Evolutionary conservation across 495 filamentous ascomycete genomes (phyloP).

Genomic region (Corynascus novoguineensis): DNA sequence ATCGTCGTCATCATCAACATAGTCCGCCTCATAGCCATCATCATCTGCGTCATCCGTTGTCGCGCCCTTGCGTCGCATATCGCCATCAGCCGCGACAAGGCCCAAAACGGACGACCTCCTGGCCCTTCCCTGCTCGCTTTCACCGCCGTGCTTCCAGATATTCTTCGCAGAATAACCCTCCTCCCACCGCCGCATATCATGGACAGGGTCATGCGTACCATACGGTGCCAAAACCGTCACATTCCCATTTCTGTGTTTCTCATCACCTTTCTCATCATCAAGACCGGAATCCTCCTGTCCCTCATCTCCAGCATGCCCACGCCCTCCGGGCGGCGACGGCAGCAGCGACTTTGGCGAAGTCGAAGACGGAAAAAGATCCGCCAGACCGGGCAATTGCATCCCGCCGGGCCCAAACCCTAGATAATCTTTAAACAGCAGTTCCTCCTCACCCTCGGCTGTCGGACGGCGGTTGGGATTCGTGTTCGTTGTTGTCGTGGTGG

Average conservation of each 20-base stretch:
- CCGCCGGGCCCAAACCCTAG: constrained; percentile 30
- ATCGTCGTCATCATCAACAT: background rate
- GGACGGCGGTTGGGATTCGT: constrained; percentile 20
- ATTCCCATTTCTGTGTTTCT: no score
- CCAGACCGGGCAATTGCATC: constrained; percentile 37
- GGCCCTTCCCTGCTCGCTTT: no score
- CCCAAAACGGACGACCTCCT: no score
- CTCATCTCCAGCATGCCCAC: no score
- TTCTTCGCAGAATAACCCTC: no score
- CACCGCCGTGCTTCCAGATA: background rate
- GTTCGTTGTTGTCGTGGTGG: background rate
- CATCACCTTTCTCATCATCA: no score
- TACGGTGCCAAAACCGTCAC: no score
- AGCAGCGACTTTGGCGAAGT: background rate
- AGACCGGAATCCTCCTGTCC: no score
- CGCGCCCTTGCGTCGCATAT: background rate
- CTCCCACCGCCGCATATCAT: background rate
- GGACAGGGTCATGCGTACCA: no score
- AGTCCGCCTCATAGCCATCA: constrained; percentile 4
- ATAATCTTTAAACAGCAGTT: constrained; percentile 39
- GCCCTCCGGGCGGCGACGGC: no score
- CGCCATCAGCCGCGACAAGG: no score
- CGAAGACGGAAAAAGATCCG: constrained; percentile 14
- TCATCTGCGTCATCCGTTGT: background rate
- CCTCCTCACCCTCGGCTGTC: constrained; percentile 37